Conservation (phyloP, 495 filamentous ascomycete species). For the Hypoxylon subgilvum region DNA sequence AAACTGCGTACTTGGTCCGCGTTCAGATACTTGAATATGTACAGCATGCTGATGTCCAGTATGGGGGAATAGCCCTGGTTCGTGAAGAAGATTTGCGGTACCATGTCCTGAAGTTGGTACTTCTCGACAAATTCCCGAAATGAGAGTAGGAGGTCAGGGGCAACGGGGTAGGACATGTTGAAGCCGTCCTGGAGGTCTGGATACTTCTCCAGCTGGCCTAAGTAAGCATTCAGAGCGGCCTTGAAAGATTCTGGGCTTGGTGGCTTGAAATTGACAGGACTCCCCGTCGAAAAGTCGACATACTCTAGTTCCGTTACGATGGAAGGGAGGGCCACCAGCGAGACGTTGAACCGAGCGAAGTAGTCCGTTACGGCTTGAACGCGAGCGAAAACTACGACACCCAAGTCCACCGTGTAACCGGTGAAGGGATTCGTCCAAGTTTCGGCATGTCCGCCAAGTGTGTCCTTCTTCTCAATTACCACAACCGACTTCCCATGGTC, state of each 20-base stretch:
- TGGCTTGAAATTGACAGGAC: not conserved
- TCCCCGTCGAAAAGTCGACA: conserved; percentile 20
- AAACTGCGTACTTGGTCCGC: conserved; percentile 22
- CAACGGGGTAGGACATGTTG: conserved; percentile 41
- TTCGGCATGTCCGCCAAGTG: conserved; percentile 57
- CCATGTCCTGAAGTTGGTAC: conserved; percentile 37
- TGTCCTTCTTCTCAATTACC: conserved; percentile 51
- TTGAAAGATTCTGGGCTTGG: conserved; percentile 1
- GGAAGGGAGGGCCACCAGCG: conserved; percentile 3
- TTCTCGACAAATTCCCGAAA: conserved; percentile 46
- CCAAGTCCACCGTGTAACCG: not conserved
- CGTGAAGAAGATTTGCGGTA: conserved; percentile 4
- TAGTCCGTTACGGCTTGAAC: conserved; percentile 46
- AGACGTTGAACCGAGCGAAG: conserved; percentile 50
- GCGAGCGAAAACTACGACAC: not conserved
- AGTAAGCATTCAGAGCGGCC: conserved; percentile 34
- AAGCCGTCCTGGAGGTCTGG: conserved; percentile 39
- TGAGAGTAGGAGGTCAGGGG: conserved; percentile 39
- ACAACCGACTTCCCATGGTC: conserved; percentile 49
- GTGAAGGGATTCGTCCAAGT: conserved; percentile 41
- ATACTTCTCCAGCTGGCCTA: conserved; percentile 47
- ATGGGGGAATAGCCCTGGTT: conserved; percentile 34
- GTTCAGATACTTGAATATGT: conserved; percentile 38
- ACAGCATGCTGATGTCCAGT: conserved; percentile 36
- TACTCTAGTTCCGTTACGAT: not conserved